A percentile compares a stretch with the other conserved stretches of the same genome.
These are phyloP conservation scores for Aphanomyces astaci DNA, from an alignment of 352 stramenopile species.

Conservation along the genomic window DNA sequence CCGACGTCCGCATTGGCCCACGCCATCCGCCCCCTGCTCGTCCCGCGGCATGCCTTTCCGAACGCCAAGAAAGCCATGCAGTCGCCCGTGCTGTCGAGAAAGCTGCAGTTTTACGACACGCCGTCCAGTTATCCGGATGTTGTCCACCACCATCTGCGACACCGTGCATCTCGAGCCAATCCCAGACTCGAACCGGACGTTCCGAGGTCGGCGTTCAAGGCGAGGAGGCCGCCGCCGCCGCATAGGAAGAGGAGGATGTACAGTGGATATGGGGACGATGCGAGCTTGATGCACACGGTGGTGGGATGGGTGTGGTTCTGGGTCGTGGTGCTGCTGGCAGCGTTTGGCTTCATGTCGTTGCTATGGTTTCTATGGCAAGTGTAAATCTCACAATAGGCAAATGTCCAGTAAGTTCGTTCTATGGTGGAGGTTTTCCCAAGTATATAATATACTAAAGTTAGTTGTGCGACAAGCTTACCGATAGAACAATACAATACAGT, in stretches of 20 bases:
- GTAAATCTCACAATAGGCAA: too few species aligned
- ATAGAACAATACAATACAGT: too few species aligned
- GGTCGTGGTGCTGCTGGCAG: not conserved
- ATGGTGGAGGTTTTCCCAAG: too few species aligned
- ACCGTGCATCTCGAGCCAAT: not conserved
- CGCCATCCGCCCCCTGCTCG: not conserved
- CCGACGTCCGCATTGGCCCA: not conserved
- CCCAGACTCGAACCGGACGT: not conserved
- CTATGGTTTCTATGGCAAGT: not conserved
- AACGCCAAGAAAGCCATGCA: not conserved
- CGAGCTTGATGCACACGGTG: not conserved
- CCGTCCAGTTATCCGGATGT: not conserved
- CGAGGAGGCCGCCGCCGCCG: not conserved
- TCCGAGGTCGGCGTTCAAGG: not conserved
- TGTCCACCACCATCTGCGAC: not conserved
- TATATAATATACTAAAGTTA: too few species aligned
- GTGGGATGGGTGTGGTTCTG: slow-evolving; percentile 3
- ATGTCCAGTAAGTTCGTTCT: too few species aligned
- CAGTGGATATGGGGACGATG: not conserved
- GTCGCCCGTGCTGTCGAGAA: not conserved
- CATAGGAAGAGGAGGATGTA: not conserved
- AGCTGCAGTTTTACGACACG: not conserved
- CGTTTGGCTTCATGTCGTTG: slow-evolving; percentile 3
- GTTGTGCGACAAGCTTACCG: too few species aligned
- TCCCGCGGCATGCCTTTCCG: not conserved